These are phyloP conservation scores for Suhomyces coccinellae DNA, from an alignment of 1,139 yeast genomes.

Conservation along the genomic window DNA sequence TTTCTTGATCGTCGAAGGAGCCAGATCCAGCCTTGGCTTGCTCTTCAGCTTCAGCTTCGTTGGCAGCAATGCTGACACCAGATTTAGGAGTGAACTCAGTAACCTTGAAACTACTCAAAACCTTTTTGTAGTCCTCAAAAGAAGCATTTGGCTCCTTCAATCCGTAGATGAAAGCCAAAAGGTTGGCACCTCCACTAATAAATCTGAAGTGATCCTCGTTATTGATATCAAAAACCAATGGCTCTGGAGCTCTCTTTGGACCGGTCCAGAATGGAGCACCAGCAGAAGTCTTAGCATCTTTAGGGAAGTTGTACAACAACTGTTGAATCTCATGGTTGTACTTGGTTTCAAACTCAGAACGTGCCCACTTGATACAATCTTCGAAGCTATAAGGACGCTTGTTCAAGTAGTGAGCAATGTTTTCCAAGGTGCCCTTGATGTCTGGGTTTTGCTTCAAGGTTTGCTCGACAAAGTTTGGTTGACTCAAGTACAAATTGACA, in stretches of 20 bases:
- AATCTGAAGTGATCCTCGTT: conserved; percentile 80
- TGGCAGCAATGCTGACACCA: conserved; percentile 80
- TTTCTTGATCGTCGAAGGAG: conserved; percentile 56
- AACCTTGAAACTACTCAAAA: conserved; percentile 47
- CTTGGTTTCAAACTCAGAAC: conserved; percentile 81
- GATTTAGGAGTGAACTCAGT: conserved; percentile 67
- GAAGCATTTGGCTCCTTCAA: conserved; percentile 52
- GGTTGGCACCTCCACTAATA: conserved; percentile 84
- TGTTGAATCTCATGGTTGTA: conserved; percentile 86
- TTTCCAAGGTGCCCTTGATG: conserved; percentile 80
- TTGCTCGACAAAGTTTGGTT: conserved; percentile 89
- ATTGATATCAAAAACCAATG: conserved; percentile 71
- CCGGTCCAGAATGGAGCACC: conserved; percentile 99
- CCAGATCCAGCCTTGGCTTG: conserved; percentile 53
- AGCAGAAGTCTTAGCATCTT: conserved; percentile 83
- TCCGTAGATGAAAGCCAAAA: conserved; percentile 89
- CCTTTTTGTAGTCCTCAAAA: conserved; percentile 49
- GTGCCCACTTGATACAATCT: conserved; percentile 95
- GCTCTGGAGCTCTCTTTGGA: conserved; percentile 93
- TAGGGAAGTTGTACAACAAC: conserved; percentile 89
- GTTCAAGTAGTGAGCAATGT: conserved; percentile 69
- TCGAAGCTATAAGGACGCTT: conserved; percentile 88
- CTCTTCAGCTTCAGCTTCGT: conserved; percentile 86
- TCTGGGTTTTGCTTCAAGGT: conserved; percentile 91
- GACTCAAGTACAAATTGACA: conserved; percentile 85